Percentiles rank a stretch among this genome's conserved stretches.
These are phyloP conservation scores for Pyronema omphalodes DNA, from an alignment of 495 filamentous ascomycete species.

Conservation along the genomic window DNA sequence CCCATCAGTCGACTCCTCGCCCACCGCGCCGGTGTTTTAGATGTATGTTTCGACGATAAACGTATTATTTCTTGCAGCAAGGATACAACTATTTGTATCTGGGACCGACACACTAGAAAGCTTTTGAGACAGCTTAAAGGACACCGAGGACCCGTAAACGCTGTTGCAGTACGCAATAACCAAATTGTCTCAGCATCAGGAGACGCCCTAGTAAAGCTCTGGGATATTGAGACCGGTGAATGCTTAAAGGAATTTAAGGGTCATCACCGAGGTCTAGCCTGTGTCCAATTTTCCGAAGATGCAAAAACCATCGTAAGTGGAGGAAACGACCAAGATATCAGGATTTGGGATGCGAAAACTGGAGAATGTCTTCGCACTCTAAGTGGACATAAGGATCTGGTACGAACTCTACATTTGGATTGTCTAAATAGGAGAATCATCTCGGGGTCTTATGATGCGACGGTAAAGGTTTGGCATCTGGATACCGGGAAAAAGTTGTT, in stretches of 20 bases:
- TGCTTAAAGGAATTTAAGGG: conserved; percentile 75
- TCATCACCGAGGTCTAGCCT: conserved; percentile 78
- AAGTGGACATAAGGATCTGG: conserved; percentile 58
- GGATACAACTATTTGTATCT: conserved; percentile 77
- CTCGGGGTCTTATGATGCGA: conserved; percentile 82
- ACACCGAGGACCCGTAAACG: conserved; percentile 83
- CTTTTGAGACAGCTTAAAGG: conserved; percentile 59
- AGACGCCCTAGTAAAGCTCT: conserved; percentile 80
- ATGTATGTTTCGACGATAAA: conserved; percentile 76
- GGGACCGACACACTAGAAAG: conserved; percentile 63
- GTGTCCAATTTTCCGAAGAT: conserved; percentile 88
- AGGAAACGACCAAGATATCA: conserved; percentile 83
- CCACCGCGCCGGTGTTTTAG: conserved; percentile 76
- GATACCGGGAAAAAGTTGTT: conserved; percentile 51
- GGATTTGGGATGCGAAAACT: conserved; percentile 82
- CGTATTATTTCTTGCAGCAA: conserved; percentile 95
- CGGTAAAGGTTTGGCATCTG: conserved; percentile 81
- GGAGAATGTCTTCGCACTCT: conserved; percentile 64
- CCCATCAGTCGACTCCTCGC: conserved; percentile 56
- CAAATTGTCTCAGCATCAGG: conserved; percentile 81
- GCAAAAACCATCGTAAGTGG: conserved; percentile 74
- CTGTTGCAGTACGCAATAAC: conserved; percentile 81
- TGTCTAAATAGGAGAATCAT: conserved; percentile 62
- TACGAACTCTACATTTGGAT: conserved; percentile 78
- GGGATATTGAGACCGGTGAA: conserved; percentile 72